Base-by-base conservation (phyloP, 2,329 filamentous ascomycete genomes). In the Neofusicoccum sp. region DNA sequence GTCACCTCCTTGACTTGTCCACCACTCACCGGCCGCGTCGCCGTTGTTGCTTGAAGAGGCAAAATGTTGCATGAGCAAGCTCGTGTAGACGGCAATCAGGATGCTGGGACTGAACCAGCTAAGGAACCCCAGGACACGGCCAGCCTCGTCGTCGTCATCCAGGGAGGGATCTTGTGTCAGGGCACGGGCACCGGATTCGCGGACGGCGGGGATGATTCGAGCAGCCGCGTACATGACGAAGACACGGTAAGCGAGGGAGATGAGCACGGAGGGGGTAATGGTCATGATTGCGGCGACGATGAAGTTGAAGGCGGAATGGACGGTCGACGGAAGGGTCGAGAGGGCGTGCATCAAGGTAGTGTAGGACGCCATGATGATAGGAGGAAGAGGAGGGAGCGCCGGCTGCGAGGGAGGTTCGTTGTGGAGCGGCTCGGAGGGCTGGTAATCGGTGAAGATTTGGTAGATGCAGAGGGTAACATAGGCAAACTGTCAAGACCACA, bases 401-500 rank as follows among this genome's bases (percentile, higher is more conserved):
- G 90, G 87, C 63, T 96, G 89, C 12, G 84, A 71, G 12, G 82
- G 77, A 48, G 82, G 82, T 3, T 81, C 76, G 14, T 75, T 73
- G 31, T 86, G 82, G 33, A 82, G 79, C 12, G 75, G 86, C 16
- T 84, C 76, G 4, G 90, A 93, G 3, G 95, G 92, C 67, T 93
- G 86, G 77, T 98, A 98, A 77, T 99, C 95, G 69, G 95, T 99
- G 76, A 98, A 98, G 75, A 98, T 98, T 76, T 99, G 95, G 78
- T 98, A 99, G 71, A 98, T 90, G 79, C 93, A 98, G 64, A 99
- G 87, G n/a, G 96, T 95, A 63, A 97, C 86, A 76, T 99, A 99
- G 70, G 95, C 93, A 71, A 99, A 98, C 75, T 79, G 58, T 34
- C 9, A 11, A 14, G 51, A 68, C 58, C 68, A 62, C 16, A 41